A percentile compares a stretch with the other conserved stretches of the same genome.
Evolutionary conservation across 148 eudicot genomes (phyloP).

Genomic region (Chenopodium quinoa): DNA sequence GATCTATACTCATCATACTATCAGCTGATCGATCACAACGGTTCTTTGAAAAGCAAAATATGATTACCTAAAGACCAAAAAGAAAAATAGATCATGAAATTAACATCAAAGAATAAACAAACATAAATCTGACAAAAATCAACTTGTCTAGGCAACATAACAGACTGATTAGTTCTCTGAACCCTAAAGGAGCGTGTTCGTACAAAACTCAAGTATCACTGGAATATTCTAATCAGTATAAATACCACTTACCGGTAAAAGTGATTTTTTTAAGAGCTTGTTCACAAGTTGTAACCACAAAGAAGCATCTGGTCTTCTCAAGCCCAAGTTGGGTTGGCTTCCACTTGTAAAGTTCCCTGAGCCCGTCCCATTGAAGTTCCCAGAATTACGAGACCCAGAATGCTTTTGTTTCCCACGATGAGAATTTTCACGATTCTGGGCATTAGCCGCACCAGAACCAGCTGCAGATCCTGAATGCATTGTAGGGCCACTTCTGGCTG

Average conservation of each 20-base stretch:
- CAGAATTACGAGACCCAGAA: slow-evolving; percentile 53
- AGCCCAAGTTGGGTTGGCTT: slow-evolving; percentile 49
- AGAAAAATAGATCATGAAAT: not conserved
- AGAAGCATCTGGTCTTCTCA: slow-evolving; percentile 81
- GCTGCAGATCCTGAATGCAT: slow-evolving; percentile 48
- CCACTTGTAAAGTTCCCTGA: slow-evolving; percentile 45
- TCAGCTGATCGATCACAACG: slow-evolving; percentile 98
- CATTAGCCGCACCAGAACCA: slow-evolving; percentile 53
- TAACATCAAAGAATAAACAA: not conserved
- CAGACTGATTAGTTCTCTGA: not conserved
- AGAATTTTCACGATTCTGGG: slow-evolving; percentile 55
- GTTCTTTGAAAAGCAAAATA: slow-evolving; percentile 95
- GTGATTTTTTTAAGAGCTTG: slow-evolving; percentile 73
- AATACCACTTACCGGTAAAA: slow-evolving; percentile 73
- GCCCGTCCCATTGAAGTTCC: slow-evolving; percentile 45
- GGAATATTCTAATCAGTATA: slow-evolving; percentile 9
- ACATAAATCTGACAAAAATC: not conserved
- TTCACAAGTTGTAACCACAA: slow-evolving; percentile 74
- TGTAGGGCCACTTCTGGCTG: slow-evolving; percentile 43
- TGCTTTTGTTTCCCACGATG: slow-evolving; percentile 70
- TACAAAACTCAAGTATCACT: not conserved
- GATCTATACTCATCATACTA: slow-evolving; percentile 70
- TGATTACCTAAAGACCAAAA: slow-evolving; percentile 62
- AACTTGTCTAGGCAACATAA: not conserved
- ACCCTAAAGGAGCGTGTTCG: slow-evolving; percentile 8